A percentile compares a stretch with the other conserved stretches of the same genome.
Evolutionary conservation across 352 stramenopile species (phyloP).

Genomic region (Hyaloperonospora brassicae): DNA sequence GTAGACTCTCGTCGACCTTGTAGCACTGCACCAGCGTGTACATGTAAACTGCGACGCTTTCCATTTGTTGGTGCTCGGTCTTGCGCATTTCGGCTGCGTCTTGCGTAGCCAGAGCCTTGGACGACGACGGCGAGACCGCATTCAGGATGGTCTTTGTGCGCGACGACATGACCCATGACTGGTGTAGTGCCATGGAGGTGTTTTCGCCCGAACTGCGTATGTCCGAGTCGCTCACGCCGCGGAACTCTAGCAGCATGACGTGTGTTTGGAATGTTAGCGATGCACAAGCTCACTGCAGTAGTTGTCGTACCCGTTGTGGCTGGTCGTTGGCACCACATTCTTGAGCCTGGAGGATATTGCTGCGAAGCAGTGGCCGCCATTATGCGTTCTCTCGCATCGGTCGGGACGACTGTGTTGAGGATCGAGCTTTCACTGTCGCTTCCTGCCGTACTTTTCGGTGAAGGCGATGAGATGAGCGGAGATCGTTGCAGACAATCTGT

Average conservation of each 20-base stretch:
- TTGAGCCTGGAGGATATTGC: conserved; percentile 2
- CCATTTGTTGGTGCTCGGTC: conserved; percentile 23
- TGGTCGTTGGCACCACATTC: conserved; percentile 6
- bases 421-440: conserved; percentile 14
- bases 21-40: conserved; percentile 42
- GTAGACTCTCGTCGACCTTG: conserved; percentile 33
- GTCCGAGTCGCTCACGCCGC: background rate
- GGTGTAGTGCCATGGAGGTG: conserved; percentile 11
- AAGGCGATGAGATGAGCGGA: conserved; percentile 4
- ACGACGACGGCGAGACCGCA: conserved; percentile 9
- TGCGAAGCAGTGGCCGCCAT: conserved; percentile 18
- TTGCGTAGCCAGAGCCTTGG: conserved; percentile 9
- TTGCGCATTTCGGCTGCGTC: conserved; percentile 5
- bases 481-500: background rate
- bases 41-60: conserved; percentile 41
- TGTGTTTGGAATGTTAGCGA: background rate
- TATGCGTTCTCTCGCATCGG: conserved; percentile 30
- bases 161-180: conserved; percentile 33
- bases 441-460: conserved; percentile 10
- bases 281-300: background rate
- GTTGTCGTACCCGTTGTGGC: conserved; percentile 6
- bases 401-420: conserved; percentile 12
- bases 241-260: conserved; percentile 7
- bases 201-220: background rate
- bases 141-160: conserved; percentile 31